Evolutionary conservation across 148 eudicot species (phyloP), one percentile per base, ranked within the genome.

Genomic region (Arbutus unedo): DNA sequence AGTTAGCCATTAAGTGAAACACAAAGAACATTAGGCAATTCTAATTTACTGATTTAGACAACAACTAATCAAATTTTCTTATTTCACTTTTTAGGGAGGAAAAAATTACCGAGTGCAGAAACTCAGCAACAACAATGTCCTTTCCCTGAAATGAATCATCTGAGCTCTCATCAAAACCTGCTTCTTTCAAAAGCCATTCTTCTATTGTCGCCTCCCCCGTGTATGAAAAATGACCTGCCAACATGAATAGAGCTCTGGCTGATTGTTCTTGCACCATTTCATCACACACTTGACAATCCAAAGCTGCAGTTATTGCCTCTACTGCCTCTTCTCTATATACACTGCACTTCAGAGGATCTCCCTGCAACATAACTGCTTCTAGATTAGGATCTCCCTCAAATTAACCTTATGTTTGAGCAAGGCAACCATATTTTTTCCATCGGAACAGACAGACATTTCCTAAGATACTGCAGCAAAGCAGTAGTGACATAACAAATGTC

Each of bases 241-340:
- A 54, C 55, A 90, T 81, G 43, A 80, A 60, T 38, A 90, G 85
- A 60, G 92, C 88, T 82, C 74, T 83, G 51, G 92, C 89, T 38
- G 82, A 68, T 86, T 83, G 84, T 81, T 88, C 87, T 81, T 88
- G 92, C 6, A 84, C 81, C 44, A 71, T 81, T 47, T 85, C 88
- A 21, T 85, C 80, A 19, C 81, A 79, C 23, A 74, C 82, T 51
- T 77, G 59, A 81, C 85, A 79, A 68, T 84, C 89, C 70, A 90
- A 54, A 25, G 88, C 83, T 81, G 74, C 62, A 60, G 81, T 80
- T 53, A 88, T 83, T 6, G 81, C 85, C 53, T 88, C 88, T 82
- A 88, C 73, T 4, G 79, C 92, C 77, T 88, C 92, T 78, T 90
- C 85, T 84, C 92, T 88, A 77, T 88, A 90, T 9, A 82, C 87